Conservation (phyloP, 2,329 filamentous ascomycete genomes). For the Colletotrichum sp. region DNA sequence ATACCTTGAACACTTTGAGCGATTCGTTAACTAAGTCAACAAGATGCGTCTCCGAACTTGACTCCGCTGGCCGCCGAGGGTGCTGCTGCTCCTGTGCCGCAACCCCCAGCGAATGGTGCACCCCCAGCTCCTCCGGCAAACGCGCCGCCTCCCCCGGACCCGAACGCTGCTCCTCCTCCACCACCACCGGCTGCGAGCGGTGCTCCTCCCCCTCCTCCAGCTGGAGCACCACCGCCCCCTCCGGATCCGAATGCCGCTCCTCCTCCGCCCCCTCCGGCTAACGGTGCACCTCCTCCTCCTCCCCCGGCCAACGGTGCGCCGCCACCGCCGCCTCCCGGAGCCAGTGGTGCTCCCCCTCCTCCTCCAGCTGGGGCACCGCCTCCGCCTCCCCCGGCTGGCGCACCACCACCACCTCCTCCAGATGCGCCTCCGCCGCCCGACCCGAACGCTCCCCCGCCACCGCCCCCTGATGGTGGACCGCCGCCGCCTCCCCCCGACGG, state of each 20-base stretch:
- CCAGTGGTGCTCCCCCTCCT: not conserved
- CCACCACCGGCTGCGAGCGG: not conserved
- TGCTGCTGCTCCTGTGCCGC: not conserved
- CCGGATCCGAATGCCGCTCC: not conserved
- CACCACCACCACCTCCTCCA: not conserved
- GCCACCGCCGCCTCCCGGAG: not conserved
- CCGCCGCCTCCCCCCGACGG: not conserved
- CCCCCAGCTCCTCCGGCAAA: not conserved
- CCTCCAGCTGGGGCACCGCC: not conserved
- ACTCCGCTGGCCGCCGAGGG: constrained; percentile 4
- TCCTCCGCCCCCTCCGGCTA: not conserved
- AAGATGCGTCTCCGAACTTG: not conserved
- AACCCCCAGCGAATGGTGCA: not conserved
- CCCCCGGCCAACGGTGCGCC: not conserved
- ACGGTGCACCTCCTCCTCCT: not conserved
- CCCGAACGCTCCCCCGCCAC: not conserved
- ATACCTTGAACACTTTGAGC: not conserved
- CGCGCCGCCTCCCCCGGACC: not conserved
- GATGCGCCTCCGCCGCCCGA: not conserved
- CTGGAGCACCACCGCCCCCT: not conserved
- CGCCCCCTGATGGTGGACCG: not conserved
- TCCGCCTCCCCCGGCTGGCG: not conserved
- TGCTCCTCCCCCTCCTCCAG: not conserved
- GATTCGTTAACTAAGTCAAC: not conserved
- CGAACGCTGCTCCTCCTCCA: not conserved